Evolutionary conservation across 2,329 filamentous ascomycete genomes (phyloP), one percentile per base, ranked within the genome.

Genomic region (Neurospora sp.): DNA sequence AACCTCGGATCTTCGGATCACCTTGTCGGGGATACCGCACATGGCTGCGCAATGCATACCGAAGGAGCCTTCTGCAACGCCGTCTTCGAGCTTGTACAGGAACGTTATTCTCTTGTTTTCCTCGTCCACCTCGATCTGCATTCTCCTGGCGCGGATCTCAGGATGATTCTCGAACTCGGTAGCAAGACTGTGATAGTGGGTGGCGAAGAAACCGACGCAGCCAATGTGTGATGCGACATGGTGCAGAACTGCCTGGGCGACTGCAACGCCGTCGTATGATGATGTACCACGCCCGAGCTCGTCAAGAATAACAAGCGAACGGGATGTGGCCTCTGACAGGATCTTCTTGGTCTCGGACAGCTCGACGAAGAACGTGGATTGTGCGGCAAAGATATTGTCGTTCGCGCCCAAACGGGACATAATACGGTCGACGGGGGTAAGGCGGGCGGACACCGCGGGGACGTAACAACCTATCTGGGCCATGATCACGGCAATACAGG

Each of bases 41-140:
- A 99, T 99, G 71, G 93, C 91, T 0, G 96, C 96, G 78, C 96
- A 99, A 80, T 99, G 96, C 96, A 99, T 99, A 76, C 96, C 96
- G 77, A 98, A 99, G 77, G 93, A 97, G 17, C 96, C 96, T 80
- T 98, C 94, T 0, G 96, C 96, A 10, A 98, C 93, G 1, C 96
- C 96, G 15, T 93, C 88, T 80, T 98, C 96, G 0, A 99, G 87
- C 77, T 93, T 94, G 82, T 99, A 99, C 69, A 99, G 79, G 82
- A 99, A 99, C 0, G 95, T 97, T n/a, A 99, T 90, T n/a, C 90
- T 89, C 33, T 93, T 87, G 70, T 93, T 87, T 66, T 86, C 87
- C 4, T 96, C 92, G 73, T 99, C 95, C 1, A 99, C 96, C 70
- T 94, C 88, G 71, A 99, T 98, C 73, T 93, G 91, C 96, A 99